Percentiles rank a stretch among this genome's conserved stretches.
Evolutionary conservation across 805 yeast genomes (phyloP).

Genomic region (Candida nonsorbophila): DNA sequence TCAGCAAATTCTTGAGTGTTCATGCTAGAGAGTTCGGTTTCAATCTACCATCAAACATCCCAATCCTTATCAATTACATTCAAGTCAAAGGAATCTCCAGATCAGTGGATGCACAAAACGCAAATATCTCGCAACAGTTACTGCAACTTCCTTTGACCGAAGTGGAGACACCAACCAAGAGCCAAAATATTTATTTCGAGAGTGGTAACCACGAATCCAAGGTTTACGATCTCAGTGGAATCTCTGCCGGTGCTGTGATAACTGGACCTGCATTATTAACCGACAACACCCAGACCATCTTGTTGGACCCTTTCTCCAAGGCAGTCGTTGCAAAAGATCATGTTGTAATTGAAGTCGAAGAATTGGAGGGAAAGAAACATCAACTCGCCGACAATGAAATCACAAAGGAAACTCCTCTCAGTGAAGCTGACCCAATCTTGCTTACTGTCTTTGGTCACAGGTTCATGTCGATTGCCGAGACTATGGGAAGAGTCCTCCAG

Average conservation of each 20-base stretch:
- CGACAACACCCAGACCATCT: conserved; percentile 76
- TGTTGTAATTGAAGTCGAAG: conserved; percentile 38
- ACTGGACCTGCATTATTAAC: conserved; percentile 41
- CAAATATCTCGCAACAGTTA: not conserved
- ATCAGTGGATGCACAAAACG: too few relatives aligned
- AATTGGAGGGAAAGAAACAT: conserved; percentile 8
- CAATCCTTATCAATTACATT: conserved; percentile 43
- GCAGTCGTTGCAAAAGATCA: conserved; percentile 58
- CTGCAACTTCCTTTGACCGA: conserved; percentile 10
- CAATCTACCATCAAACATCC: conserved; percentile 36
- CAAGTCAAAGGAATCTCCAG: too few relatives aligned
- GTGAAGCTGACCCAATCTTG: conserved; percentile 55
- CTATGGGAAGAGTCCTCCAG: conserved; percentile 76
- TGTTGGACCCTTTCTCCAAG: conserved; percentile 55
- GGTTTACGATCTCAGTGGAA: conserved; percentile 44
- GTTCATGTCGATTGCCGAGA: conserved; percentile 88
- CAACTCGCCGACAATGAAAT: conserved; percentile 36
- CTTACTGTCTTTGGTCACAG: conserved; percentile 75
- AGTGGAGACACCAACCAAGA: not conserved
- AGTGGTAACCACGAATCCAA: conserved; percentile 39
- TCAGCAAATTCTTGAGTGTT: conserved; percentile 41
- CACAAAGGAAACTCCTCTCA: conserved; percentile 7
- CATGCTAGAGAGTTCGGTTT: conserved; percentile 76
- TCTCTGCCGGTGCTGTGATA: conserved; percentile 48
- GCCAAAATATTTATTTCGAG: conserved; percentile 33